Base-by-base conservation (phyloP, 2,329 filamentous ascomycete genomes). In the Colletotrichum gloeosporioides region DNA sequence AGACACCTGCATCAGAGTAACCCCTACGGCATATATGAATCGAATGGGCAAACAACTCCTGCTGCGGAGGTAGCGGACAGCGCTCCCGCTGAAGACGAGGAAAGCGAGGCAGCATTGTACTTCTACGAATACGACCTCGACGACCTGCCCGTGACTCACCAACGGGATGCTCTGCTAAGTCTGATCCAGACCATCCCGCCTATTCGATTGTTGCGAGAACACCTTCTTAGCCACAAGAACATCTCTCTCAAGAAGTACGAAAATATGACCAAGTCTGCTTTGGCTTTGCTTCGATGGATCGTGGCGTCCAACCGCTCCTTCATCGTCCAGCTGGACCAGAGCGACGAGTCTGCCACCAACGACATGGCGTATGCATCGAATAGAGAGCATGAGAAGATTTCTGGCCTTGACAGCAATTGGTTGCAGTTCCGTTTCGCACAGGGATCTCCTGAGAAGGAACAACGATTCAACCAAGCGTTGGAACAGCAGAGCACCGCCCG, bases 361-460 rank as follows among this genome's bases (percentile, higher is more conserved):
- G 49, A 25, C 22, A 22, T 39, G 53, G 22, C 36, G 29, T 65
- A 39, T 32, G 44, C 64, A 15, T 55, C 32, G 3, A 62, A 68
- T 69, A 77, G 65, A 81, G 77, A 73, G 81, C 85, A 87, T 44
- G 88, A 93, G 77, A 88, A 88, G 13, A 89, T 97, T 4, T 86
- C 86, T 29, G 93, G 93, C 1, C 92, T 96, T 86, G 80, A 87
- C 0, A 87, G 85, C 6, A 69, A 64, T 4, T 96, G 93, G 89
- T 88, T 95, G 73, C 96, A 98, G 82, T 98, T 98, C 80, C 91
- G 95, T 32, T 95, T 98, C 79, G 93, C 94, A 0, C 96, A 98
- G 87, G 96, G 96, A 10, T 94, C 95, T 1, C 95, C 95, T 0
- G 95, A 98, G 80, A 98, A 96, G 80, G 96, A 98, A 82, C 88